A percentile compares a stretch with the other conserved stretches of the same genome.
phyloP scores from a whole-genome alignment of 1,139 yeast species.

The Entelexis paramagnoliae region DNA sequence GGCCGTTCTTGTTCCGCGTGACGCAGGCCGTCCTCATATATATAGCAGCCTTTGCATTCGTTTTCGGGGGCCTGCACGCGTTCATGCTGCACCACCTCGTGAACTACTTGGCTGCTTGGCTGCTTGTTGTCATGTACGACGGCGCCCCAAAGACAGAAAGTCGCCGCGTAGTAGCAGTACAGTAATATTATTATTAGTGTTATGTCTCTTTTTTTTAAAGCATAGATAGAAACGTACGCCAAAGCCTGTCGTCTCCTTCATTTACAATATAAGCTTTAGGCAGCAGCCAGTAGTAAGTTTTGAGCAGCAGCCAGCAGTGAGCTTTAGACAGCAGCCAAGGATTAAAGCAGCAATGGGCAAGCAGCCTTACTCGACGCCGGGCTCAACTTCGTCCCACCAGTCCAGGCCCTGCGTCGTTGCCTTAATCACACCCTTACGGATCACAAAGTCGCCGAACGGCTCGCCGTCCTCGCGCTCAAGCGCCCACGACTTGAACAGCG shows the following conservation, averaged over 20 bases:
- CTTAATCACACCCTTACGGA: conserved; percentile 75
- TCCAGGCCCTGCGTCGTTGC: conserved; percentile 84
- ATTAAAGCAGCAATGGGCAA: too few species aligned
- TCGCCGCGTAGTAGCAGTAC: neutral
- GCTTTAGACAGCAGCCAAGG: too few species aligned
- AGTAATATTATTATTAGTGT: neutral
- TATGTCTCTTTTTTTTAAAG: neutral
- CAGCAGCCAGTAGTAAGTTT: too few species aligned
- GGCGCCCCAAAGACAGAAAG: conserved; percentile 2
- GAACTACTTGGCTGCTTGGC: conserved; percentile 28
- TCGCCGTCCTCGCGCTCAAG: conserved; percentile 82
- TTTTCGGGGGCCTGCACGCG: conserved; percentile 31
- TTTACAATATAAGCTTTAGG: too few species aligned
- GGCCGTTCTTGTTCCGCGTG: conserved; percentile 4
- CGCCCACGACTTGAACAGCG: conserved; percentile 90
- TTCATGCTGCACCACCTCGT: conserved; percentile 32
- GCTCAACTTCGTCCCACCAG: conserved; percentile 87
- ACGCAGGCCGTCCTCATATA: conserved; percentile 25
- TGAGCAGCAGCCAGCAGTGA: too few species aligned
- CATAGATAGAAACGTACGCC: too few species aligned
- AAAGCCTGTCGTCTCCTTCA: too few species aligned
- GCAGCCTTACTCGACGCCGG: conserved; percentile 23
- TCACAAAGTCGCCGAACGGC: conserved; percentile 89
- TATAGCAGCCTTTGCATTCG: conserved; percentile 26
- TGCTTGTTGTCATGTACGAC: conserved; percentile 16